Percentiles rank a stretch among this genome's conserved stretches.
Evolutionary conservation across 1,284 basidiomycete species (phyloP).

Genomic region (Farysia itapuensis): DNA sequence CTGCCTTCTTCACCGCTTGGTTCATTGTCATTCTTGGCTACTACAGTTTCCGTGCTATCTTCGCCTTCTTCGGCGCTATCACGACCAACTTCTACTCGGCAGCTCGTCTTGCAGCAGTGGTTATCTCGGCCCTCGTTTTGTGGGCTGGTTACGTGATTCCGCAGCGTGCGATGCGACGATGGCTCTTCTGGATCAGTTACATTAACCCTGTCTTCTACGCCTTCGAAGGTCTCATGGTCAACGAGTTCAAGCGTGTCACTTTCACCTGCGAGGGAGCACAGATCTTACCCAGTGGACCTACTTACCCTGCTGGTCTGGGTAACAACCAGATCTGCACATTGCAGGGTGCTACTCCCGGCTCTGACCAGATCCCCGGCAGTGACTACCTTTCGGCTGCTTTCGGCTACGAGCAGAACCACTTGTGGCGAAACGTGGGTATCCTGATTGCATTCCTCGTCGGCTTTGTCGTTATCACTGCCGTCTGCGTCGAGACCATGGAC

Average conservation of each 20-base stretch:
- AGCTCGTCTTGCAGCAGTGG: constrained; percentile 43
- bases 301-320: constrained; percentile 27
- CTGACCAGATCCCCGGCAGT: constrained; percentile 62
- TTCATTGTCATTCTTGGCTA: constrained; percentile 59
- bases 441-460: constrained; percentile 57
- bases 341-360: constrained; percentile 61
- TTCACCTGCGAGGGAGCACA: constrained; percentile 39
- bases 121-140: constrained; percentile 43
- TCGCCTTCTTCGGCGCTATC: constrained; percentile 43
- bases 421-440: constrained; percentile 64
- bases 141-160: constrained; percentile 51
- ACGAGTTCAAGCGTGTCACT: constrained; percentile 62
- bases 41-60: constrained; percentile 45
- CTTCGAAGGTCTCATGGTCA: constrained; percentile 69
- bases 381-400: constrained; percentile 66
- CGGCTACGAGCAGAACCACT: constrained; percentile 65
- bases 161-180: constrained; percentile 72
- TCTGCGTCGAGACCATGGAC: constrained; percentile 37
- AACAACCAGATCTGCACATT: constrained; percentile 61
- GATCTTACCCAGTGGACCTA: constrained; percentile 26
- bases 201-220: constrained; percentile 68
- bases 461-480: constrained; percentile 41
- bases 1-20: constrained; percentile 65
- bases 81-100: constrained; percentile 43
- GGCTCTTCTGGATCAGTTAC: constrained; percentile 73